phyloP scores from a whole-genome alignment of 805 yeast species.

The Kazachstania africana region DNA sequence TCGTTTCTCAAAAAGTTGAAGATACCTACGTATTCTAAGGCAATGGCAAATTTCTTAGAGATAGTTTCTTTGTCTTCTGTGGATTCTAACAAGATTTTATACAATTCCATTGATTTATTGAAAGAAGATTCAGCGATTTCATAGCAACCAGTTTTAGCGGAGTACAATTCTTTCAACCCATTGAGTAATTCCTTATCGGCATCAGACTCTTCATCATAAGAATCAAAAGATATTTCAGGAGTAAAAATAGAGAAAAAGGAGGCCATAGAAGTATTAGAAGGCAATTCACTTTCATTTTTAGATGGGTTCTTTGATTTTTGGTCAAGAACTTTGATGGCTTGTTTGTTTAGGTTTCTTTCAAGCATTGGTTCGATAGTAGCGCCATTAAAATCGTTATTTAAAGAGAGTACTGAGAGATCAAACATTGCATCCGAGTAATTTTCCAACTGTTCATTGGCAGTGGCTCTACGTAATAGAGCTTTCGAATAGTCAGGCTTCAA shows the following conservation, averaged over 20 bases:
- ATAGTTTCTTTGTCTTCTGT: constrained; percentile 16
- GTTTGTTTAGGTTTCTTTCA: constrained; percentile 77
- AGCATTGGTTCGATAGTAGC: constrained; percentile 66
- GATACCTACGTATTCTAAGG: constrained; percentile 75
- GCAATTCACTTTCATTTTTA: constrained; percentile 38
- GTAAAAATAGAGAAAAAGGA: constrained; percentile 85
- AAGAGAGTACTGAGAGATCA: constrained; percentile 81
- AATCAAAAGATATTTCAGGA: constrained; percentile 38
- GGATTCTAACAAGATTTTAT: constrained; percentile 19
- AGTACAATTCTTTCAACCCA: constrained; percentile 47
- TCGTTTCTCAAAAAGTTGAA: constrained; percentile 74
- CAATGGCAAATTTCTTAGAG: constrained; percentile 44
- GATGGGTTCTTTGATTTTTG: constrained; percentile 26
- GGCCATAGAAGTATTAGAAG: constrained; percentile 72
- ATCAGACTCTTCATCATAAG: constrained; percentile 40
- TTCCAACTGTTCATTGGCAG: constrained; percentile 76
- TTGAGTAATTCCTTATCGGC: constrained; percentile 55
- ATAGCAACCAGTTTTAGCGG: constrained; percentile 31
- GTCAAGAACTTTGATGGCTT: constrained; percentile 62
- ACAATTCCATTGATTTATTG: constrained; percentile 46
- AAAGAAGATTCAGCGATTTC: constrained; percentile 31
- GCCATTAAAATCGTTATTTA: constrained; percentile 74
- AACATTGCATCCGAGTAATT: constrained; percentile 75
- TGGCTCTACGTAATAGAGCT: constrained; percentile 87
- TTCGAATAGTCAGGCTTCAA: constrained; percentile 85